phyloP scores from a whole-genome alignment of 2,329 filamentous ascomycete species.

The Trichoderma pleuroti region DNA sequence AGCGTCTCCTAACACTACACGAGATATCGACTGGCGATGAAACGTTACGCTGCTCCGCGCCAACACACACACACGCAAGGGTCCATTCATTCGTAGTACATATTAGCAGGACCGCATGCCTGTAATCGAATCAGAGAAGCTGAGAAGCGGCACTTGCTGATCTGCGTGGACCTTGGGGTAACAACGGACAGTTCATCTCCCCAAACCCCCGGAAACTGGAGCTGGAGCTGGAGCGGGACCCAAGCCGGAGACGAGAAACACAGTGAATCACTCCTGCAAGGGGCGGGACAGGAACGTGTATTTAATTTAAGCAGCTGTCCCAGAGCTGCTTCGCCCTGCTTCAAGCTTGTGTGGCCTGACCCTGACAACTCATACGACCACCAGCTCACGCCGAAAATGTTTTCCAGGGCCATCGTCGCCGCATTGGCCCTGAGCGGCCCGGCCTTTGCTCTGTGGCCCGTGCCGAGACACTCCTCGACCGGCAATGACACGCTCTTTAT shows the following conservation, averaged over 20 bases:
- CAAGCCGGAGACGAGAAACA: not conserved
- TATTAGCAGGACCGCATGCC: not conserved
- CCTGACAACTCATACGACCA: not conserved
- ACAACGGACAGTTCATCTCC: not conserved
- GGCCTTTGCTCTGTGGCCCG: constrained; percentile 56
- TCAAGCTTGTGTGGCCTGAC: constrained; percentile 2
- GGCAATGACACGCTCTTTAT: constrained; percentile 54
- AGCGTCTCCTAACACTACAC: not conserved
- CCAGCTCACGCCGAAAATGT: constrained; percentile 1
- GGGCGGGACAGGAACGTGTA: not conserved
- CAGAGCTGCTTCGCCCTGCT: not conserved
- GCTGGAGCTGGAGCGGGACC: not conserved
- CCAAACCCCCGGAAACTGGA: not conserved
- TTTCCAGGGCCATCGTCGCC: constrained; percentile 7
- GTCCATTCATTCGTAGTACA: not conserved
- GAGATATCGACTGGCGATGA: constrained; percentile 10
- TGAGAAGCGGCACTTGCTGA: constrained; percentile 1
- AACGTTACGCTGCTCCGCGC: constrained; percentile 18
- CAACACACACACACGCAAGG: not conserved
- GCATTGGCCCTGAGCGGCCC: constrained; percentile 20
- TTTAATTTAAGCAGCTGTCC: constrained; percentile 8
- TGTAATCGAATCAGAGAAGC: not conserved
- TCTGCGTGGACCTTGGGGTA: not conserved
- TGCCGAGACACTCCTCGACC: constrained; percentile 48
- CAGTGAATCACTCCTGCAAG: not conserved